phyloP scores from a whole-genome alignment of 2,329 filamentous ascomycete species.

The Fusarium tanahbumbuense region DNA sequence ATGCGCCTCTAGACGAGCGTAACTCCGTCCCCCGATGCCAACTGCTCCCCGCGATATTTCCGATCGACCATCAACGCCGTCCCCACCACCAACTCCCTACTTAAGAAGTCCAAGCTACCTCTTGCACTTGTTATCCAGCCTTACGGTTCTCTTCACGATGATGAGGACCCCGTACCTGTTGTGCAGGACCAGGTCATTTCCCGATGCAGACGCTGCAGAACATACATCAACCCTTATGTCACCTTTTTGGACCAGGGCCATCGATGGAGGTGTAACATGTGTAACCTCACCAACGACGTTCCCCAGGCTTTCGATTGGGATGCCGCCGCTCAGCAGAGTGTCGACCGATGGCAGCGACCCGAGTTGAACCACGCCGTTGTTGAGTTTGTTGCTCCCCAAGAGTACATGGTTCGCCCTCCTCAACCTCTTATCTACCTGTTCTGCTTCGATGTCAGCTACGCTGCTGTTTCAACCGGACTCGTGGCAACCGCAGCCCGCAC shows the following conservation, averaged over 20 bases:
- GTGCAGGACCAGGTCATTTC: slow-evolving; percentile 98
- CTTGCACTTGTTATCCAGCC: slow-evolving; percentile 97
- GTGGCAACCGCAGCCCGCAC: slow-evolving; percentile 92
- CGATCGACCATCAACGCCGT: slow-evolving; percentile 95
- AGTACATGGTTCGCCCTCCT: slow-evolving; percentile 98
- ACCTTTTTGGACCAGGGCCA: slow-evolving; percentile 97
- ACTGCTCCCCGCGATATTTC: slow-evolving; percentile 93
- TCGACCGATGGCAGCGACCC: slow-evolving; percentile 90
- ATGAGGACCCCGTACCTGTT: slow-evolving; percentile 89
- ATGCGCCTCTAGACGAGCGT: slow-evolving; percentile 75
- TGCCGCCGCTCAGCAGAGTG: slow-evolving; percentile 86
- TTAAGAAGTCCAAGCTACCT: slow-evolving; percentile 97
- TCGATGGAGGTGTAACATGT: slow-evolving; percentile 99
- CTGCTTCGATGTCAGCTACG: slow-evolving; percentile 93
- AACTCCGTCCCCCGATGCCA: slow-evolving; percentile 89
- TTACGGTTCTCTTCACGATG: slow-evolving; percentile 91
- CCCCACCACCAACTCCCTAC: slow-evolving; percentile 88
- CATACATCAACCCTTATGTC: slow-evolving; percentile 98
- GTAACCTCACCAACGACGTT: slow-evolving; percentile 97
- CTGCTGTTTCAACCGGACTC: slow-evolving; percentile 88
- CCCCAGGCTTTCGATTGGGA: slow-evolving; percentile 99
- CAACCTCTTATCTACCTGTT: slow-evolving; percentile 97
- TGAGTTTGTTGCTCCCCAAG: slow-evolving; percentile 96
- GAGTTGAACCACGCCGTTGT: slow-evolving; percentile 97
- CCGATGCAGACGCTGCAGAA: slow-evolving; percentile 92